These are phyloP conservation scores for Vigna angularis DNA, from an alignment of 306 rosid species.

Conservation along the genomic window DNA sequence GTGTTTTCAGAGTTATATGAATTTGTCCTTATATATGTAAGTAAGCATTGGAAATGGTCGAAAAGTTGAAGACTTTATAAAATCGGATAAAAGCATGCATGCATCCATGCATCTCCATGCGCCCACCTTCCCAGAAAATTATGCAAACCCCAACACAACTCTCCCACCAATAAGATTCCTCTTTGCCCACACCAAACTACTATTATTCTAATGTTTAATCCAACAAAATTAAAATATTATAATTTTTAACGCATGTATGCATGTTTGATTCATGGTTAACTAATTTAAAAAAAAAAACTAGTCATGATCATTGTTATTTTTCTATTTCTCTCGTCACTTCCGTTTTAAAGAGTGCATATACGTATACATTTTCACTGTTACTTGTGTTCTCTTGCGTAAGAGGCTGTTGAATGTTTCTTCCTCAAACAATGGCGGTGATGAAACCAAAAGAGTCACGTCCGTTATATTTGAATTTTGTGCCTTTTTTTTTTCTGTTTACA, in stretches of 20 bases:
- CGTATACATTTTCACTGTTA: not conserved
- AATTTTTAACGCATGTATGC: conserved; percentile 5
- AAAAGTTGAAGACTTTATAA: conserved; percentile 25
- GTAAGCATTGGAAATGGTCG: conserved; percentile 35
- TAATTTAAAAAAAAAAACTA: not conserved
- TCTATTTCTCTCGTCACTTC: conserved; percentile 18
- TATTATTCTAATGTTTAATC: not conserved
- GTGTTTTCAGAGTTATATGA: not conserved
- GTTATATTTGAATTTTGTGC: conserved; percentile 34
- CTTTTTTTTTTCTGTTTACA: not conserved
- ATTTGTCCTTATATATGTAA: not conserved
- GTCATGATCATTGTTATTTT: not conserved
- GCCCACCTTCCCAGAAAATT: conserved; percentile 44
- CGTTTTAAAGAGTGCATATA: conserved; percentile 4
- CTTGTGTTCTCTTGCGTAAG: not conserved
- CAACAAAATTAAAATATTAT: not conserved
- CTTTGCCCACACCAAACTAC: not conserved
- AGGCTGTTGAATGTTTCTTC: not conserved
- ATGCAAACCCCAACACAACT: conserved; percentile 10
- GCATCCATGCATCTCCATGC: conserved; percentile 41
- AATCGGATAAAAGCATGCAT: conserved; percentile 27
- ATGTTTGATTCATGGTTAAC: not conserved
- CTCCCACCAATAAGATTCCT: conserved; percentile 3
- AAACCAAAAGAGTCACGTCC: conserved; percentile 2
- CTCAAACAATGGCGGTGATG: conserved; percentile 2